Evolutionary conservation across 1,284 basidiomycete genomes (phyloP), one percentile per base, ranked within the genome.

Genomic region (Moesziomyces sp.): DNA sequence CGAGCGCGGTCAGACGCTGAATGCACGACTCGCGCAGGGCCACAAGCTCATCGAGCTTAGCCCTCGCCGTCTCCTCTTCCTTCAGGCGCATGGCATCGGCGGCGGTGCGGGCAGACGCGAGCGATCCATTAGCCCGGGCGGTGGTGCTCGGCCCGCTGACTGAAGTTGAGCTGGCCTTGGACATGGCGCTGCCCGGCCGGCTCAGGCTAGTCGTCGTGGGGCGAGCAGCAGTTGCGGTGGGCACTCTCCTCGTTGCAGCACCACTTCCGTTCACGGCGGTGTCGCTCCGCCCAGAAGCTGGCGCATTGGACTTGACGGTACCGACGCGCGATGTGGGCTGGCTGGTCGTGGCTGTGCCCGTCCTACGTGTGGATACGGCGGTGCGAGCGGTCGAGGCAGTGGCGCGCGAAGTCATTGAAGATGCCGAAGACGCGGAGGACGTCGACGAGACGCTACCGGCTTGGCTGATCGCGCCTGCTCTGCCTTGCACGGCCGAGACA

Each of bases 391-490:
- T 73, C 13, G 66, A 59, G 19, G 59, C 70, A 13, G 59, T 63
- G 10, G 60, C 53, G 42, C 62, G 59, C 24, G 57, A 67, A n/a
- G 66, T 63, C 24, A 59, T 23, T 23, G 70, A 73, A 9, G 64
- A 56, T 1, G 56, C 38, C 5, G 70, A 63, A 16, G 64, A 67
- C 46, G 35, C 57, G 2, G 70, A 73, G 0, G 70, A 72, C 5
- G 60, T 72, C 9, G 69, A 72, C 6, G 69, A 73, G 0, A 73
- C 66, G 38, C 66, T 69, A 35, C 72, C 66, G 9, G 72, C 72
- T 23, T 62, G 58, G 24, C 66, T 69, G 5, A 59, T 65, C 4
- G 66, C 72, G 23, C 63, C 67, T 16, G 72, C 35, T 45, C 66
- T 55, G 52, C 26, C 59, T 40, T 40, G 38, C 38, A 40, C 38